Conservation (phyloP, 2,329 filamentous ascomycete genomes). For the Fusarium caatingaense region DNA sequence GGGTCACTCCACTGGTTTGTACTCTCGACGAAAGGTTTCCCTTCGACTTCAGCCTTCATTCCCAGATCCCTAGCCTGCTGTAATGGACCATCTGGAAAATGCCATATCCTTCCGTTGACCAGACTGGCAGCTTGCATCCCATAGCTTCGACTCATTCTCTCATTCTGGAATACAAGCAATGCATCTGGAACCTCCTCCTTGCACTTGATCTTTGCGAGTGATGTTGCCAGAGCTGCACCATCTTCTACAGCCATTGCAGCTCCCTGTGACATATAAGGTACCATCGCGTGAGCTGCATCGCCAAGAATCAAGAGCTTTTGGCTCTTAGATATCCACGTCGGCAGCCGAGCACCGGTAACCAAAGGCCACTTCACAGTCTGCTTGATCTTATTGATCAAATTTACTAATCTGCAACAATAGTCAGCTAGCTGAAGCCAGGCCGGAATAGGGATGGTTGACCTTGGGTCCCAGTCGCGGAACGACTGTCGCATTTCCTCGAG, state of each 20-base stretch:
- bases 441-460: background rate
- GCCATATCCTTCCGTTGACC: constrained; percentile 5
- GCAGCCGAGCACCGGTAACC: background rate
- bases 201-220: background rate
- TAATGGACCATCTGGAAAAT: background rate
- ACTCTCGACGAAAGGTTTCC: background rate
- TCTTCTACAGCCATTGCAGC: constrained; percentile 20
- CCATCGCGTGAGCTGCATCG: constrained; percentile 16
- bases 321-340: constrained; percentile 1
- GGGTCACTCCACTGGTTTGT: constrained; percentile 19
- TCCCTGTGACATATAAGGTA: constrained; percentile 16
- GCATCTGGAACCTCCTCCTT: background rate
- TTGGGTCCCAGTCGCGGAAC: constrained; percentile 3
- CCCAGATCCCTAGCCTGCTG: constrained; percentile 5
- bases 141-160: constrained; percentile 15
- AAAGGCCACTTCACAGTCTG: background rate
- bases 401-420: background rate
- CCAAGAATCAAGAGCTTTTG: background rate
- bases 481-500: constrained; percentile 1
- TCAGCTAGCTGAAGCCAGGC: fast-evolving
- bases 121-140: constrained; percentile 14
- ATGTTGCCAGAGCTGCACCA: background rate
- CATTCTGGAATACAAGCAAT: background rate
- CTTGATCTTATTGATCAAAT: constrained; percentile 6
- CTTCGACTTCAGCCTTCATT: constrained; percentile 6